Evolutionary conservation across 1,284 basidiomycete species (phyloP).

Genomic region (Stygiomarasmius scandens): DNA sequence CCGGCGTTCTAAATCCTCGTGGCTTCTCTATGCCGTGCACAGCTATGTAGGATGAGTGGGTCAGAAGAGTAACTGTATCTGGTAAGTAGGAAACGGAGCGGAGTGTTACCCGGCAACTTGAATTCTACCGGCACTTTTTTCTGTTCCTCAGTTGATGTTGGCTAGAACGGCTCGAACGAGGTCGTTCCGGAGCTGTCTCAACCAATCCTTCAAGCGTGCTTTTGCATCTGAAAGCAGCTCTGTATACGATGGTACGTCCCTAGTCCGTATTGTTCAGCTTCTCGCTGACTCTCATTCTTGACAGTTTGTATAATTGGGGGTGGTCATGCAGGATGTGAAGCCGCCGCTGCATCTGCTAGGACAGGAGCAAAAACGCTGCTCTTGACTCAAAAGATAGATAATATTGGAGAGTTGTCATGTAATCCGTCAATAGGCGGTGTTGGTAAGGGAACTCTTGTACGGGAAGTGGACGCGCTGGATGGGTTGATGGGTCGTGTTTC

Average conservation of each 20-base stretch:
- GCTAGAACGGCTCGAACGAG: neutral
- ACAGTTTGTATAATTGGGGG: constrained; percentile 88
- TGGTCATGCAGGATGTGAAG: constrained; percentile 91
- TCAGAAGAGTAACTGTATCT: too few species aligned
- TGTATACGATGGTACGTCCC: constrained; percentile 3
- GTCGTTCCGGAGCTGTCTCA: constrained; percentile 1
- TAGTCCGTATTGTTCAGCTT: neutral
- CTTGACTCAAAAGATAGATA: constrained; percentile 79
- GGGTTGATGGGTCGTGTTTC: constrained; percentile 78
- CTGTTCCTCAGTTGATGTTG: neutral
- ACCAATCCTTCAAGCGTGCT: neutral
- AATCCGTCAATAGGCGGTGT: constrained; percentile 90
- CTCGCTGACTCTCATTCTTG: neutral
- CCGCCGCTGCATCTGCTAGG: constrained; percentile 83
- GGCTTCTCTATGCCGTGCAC: too few species aligned
- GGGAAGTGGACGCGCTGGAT: constrained; percentile 87
- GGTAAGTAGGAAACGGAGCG: too few species aligned
- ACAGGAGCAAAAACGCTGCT: constrained; percentile 81
- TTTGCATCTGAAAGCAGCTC: neutral
- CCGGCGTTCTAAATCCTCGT: too few species aligned
- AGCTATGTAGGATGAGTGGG: too few species aligned
- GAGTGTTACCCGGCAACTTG: too few species aligned
- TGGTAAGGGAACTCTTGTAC: constrained; percentile 87
- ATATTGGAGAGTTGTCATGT: constrained; percentile 87
- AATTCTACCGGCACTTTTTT: neutral